Evolutionary conservation across 2,329 filamentous ascomycete species (phyloP).

Genomic region (Thelonectria blattea): DNA sequence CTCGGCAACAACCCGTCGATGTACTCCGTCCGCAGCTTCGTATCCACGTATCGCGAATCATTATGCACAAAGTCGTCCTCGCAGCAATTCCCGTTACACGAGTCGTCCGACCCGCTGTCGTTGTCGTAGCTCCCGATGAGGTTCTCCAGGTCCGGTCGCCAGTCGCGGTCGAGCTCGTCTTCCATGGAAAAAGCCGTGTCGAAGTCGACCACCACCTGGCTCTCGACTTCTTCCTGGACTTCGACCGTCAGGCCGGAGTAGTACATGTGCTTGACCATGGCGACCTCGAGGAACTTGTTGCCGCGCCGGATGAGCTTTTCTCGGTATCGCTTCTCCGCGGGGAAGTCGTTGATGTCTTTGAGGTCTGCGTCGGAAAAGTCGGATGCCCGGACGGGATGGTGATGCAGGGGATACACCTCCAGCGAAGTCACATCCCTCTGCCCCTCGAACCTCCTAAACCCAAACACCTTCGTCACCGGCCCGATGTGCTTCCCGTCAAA

Average conservation of each 20-base stretch:
- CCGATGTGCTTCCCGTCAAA: slow-evolving; percentile 42
- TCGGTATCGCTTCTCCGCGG: no score
- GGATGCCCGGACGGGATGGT: background rate
- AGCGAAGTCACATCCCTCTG: slow-evolving; percentile 34
- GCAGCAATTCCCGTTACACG: background rate
- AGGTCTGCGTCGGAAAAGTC: no score
- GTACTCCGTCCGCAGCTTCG: background rate
- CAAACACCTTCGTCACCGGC: slow-evolving; percentile 31
- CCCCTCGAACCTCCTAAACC: slow-evolving; percentile 36
- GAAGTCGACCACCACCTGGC: slow-evolving; percentile 42
- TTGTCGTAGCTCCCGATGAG: background rate
- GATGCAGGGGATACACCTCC: slow-evolving; percentile 36
- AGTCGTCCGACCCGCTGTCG: background rate
- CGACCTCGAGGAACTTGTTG: slow-evolving; percentile 27
- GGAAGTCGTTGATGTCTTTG: no score
- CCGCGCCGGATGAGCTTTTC: slow-evolving; percentile 31
- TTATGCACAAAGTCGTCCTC: background rate
- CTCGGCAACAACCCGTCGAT: background rate
- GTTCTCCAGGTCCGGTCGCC: background rate
- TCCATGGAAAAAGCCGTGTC: slow-evolving; percentile 12
- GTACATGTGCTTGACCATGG: slow-evolving; percentile 36
- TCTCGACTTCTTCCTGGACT: no score
- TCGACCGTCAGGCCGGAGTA: slow-evolving; percentile 35
- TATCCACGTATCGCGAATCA: background rate
- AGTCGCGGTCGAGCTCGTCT: background rate